Percentiles rank a stretch among this genome's conserved stretches.
These are phyloP conservation scores for Macrocybe sp. DNA, from an alignment of 1,284 basidiomycete genomes.

Conservation along the genomic window DNA sequence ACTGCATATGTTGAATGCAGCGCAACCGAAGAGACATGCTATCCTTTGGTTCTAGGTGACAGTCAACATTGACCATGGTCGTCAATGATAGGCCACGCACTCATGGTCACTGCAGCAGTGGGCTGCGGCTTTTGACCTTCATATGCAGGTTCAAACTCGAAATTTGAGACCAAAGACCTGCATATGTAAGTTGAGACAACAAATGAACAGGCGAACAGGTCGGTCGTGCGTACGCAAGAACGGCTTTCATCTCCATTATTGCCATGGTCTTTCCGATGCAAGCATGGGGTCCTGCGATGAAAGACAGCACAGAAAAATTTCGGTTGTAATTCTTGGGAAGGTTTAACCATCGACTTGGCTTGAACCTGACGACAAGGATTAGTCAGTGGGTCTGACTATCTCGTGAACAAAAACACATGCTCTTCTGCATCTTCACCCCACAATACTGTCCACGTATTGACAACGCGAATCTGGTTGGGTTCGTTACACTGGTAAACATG, in stretches of 20 bases:
- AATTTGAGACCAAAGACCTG: constrained; percentile 34
- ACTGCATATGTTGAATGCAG: no score
- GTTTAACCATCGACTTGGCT: constrained; percentile 38
- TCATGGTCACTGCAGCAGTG: constrained; percentile 39
- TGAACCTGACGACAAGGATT: constrained; percentile 25
- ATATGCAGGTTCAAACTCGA: constrained; percentile 36
- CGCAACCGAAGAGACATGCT: constrained; percentile 24
- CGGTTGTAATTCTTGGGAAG: constrained; percentile 32
- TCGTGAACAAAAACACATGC: constrained; percentile 15
- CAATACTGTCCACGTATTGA: constrained; percentile 40
- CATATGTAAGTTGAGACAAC: neutral
- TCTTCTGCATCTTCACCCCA: constrained; percentile 45
- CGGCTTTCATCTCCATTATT: constrained; percentile 47
- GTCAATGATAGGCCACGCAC: constrained; percentile 20
- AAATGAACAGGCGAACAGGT: neutral
- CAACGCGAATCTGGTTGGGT: constrained; percentile 35
- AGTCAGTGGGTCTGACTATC: neutral
- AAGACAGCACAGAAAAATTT: constrained; percentile 35
- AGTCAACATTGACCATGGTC: neutral
- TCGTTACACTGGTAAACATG: neutral
- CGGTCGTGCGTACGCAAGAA: constrained; percentile 29
- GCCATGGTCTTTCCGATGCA: constrained; percentile 51
- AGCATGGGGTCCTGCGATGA: constrained; percentile 42
- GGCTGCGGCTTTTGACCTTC: constrained; percentile 33
- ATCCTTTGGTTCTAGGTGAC: constrained; percentile 25